Evolutionary conservation across 371 early-diverging fungal genomes (phyloP), one percentile per base, ranked within the genome.

Genomic region (Mucor indicus): DNA sequence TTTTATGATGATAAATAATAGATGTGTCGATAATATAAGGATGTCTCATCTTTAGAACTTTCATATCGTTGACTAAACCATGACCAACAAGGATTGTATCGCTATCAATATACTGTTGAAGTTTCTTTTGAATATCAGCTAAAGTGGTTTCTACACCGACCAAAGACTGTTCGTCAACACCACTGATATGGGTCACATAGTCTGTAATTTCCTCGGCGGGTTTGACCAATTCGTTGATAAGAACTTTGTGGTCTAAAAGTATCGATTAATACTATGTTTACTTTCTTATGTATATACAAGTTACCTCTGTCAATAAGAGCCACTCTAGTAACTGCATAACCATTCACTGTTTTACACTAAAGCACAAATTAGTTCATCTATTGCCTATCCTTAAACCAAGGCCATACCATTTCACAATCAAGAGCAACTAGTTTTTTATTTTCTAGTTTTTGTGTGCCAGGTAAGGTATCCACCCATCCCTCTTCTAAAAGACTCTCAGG

Each of bases 401-500:
- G n/a, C n/a, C n/a, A n/a, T 64, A 83, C 83, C 88, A 87, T 90
- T 70, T 90, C 90, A 64, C 89, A 88, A 67, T 90, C 90, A 24
- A 87, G 48, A 8, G 85, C 87, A n/a, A 86, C 45, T 33, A 83
- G 21, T 29, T 39, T 71, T 6, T 64, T 65, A 10, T 53, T 35
- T n/a, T 58, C 42, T 40, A 62, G 47, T 19, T 64, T 50, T 8
- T 63, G 51, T n/a, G n/a, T n/a, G 11, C 55, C 62, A 16, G 55
- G 48, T 2, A 38, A 20, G 12, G 64, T 56, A 33, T 81, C 79
- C 1, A 69, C 48, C 81, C 81, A 81, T 1, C 64, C 75, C 8
- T 64, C 45, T 38, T 53, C 53, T 8, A 64, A 53, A 2, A 21
- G 23, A 27, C 57, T 64, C 1, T 50, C 21, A 0, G 52, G 31